Percentiles rank a stretch among this genome's conserved stretches.
Conservation (phyloP, 1,139 yeast species). For the Chernovozyma sophiae-reginae region DNA sequence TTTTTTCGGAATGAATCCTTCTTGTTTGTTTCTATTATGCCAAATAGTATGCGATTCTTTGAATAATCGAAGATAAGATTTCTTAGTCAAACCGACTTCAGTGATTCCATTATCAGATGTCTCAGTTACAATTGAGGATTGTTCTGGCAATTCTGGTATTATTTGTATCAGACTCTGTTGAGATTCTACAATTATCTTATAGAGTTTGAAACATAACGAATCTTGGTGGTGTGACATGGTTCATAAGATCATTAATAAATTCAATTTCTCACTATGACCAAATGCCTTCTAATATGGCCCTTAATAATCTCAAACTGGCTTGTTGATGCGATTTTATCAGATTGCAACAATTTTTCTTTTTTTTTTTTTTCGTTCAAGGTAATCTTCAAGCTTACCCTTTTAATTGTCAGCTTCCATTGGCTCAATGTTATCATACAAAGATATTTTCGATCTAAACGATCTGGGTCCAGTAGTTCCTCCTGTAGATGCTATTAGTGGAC, state of each 20-base stretch:
- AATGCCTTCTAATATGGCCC: no score
- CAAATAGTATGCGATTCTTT: conserved; percentile 32
- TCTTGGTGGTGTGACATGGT: no score
- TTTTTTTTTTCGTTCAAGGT: no score
- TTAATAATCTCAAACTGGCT: no score
- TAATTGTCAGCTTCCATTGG: no score
- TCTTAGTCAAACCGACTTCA: conserved; percentile 35
- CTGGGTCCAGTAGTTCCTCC: no score
- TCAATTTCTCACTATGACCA: no score
- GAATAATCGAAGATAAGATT: conserved; percentile 27
- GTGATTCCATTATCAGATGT: conserved; percentile 15
- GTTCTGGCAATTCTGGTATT: conserved; percentile 12
- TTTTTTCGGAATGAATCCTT: neutral
- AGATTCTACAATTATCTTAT: neutral
- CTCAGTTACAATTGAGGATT: conserved; percentile 7
- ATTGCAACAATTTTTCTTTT: no score
- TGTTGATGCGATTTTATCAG: no score
- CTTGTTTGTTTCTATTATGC: conserved; percentile 13
- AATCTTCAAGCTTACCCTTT: no score
- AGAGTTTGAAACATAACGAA: conserved; percentile 1
- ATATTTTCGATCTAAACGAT: conserved; percentile 6
- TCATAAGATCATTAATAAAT: no score
- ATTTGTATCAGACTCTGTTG: conserved; percentile 15
- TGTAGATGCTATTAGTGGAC: no score
- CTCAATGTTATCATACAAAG: conserved; percentile 4